phyloP scores from a whole-genome alignment of 129 eudicot species.

The Glebionis coronaria region DNA sequence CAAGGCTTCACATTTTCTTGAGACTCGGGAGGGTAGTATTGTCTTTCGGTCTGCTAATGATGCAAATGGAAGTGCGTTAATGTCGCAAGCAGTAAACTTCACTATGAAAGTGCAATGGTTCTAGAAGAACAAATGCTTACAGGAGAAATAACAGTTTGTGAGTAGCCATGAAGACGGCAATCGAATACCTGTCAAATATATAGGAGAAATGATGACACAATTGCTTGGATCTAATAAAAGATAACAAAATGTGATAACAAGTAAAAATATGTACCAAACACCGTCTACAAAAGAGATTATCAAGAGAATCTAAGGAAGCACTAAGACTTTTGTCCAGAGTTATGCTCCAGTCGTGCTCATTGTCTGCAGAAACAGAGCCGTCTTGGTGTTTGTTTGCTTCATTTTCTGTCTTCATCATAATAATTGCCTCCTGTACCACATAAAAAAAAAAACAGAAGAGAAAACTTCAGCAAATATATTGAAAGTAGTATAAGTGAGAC shows the following conservation, averaged over 20 bases:
- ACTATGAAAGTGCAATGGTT: slow-evolving; percentile 15
- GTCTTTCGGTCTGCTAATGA: slow-evolving; percentile 66
- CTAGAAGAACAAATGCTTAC: slow-evolving; percentile 43
- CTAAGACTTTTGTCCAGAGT: slow-evolving; percentile 59
- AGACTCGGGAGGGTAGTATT: slow-evolving; percentile 45
- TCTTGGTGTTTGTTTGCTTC: slow-evolving; percentile 1
- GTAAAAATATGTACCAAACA: slow-evolving; percentile 64
- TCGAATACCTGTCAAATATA: slow-evolving; percentile 64
- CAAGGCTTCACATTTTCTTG: slow-evolving; percentile 77
- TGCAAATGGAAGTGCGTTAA: slow-evolving; percentile 25
- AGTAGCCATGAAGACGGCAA: slow-evolving; percentile 92
- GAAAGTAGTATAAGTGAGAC: slow-evolving; percentile 11
- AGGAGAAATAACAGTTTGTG: slow-evolving; percentile 61
- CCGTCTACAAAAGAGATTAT: slow-evolving; percentile 93
- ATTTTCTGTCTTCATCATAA: slow-evolving; percentile 44
- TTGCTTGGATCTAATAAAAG: neutral
- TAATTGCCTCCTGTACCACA: slow-evolving; percentile 64
- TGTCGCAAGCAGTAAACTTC: slow-evolving; percentile 20
- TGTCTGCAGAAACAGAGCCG: slow-evolving; percentile 5
- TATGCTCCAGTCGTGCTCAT: slow-evolving; percentile 31
- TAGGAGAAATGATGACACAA: slow-evolving; percentile 15
- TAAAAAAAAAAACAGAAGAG: slow-evolving; percentile 28
- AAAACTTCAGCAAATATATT: slow-evolving; percentile 7
- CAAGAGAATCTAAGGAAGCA: slow-evolving; percentile 84
- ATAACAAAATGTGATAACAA: slow-evolving; percentile 5